Evolutionary conservation across 257 asterid species (phyloP).

Genomic region (Rehmannia glutinosa): DNA sequence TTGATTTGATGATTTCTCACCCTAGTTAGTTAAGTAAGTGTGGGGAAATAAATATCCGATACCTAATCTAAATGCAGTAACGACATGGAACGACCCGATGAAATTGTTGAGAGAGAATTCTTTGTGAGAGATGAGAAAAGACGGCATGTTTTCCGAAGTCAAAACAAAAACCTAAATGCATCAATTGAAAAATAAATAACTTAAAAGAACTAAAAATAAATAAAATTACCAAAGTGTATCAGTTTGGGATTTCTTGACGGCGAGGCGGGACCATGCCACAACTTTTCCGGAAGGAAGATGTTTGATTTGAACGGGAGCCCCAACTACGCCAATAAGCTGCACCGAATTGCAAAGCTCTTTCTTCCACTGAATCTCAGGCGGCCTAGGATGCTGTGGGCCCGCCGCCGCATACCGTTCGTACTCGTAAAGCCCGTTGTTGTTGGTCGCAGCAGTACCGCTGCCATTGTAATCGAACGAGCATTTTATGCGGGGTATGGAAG

Average conservation of each 20-base stretch:
- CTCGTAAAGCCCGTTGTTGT: constrained; percentile 30
- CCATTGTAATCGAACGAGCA: constrained; percentile 28
- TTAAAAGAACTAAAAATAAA: neutral
- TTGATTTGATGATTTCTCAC: too few relatives aligned
- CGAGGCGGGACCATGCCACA: constrained; percentile 77
- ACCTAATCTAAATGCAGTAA: too few relatives aligned
- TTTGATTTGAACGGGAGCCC: constrained; percentile 68
- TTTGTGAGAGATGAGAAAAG: too few relatives aligned
- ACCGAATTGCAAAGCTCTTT: constrained; percentile 57
- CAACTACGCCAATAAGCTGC: constrained; percentile 79
- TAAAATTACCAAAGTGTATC: constrained; percentile 57
- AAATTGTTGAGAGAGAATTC: too few relatives aligned
- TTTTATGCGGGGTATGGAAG: constrained; percentile 18
- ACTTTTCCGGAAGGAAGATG: constrained; percentile 70
- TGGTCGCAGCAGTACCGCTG: constrained; percentile 13
- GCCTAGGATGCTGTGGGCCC: constrained; percentile 33
- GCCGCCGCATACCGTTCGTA: constrained; percentile 39
- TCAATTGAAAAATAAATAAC: neutral
- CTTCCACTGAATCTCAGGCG: constrained; percentile 54
- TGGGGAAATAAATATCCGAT: too few relatives aligned
- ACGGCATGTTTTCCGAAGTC: too few relatives aligned
- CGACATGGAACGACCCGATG: too few relatives aligned
- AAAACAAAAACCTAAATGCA: too few relatives aligned
- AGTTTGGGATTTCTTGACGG: constrained; percentile 77
- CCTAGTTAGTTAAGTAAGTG: too few relatives aligned